Evolutionary conservation across 2,329 filamentous ascomycete genomes (phyloP), one percentile per base, ranked within the genome.

Genomic region (Bisporella sp.): DNA sequence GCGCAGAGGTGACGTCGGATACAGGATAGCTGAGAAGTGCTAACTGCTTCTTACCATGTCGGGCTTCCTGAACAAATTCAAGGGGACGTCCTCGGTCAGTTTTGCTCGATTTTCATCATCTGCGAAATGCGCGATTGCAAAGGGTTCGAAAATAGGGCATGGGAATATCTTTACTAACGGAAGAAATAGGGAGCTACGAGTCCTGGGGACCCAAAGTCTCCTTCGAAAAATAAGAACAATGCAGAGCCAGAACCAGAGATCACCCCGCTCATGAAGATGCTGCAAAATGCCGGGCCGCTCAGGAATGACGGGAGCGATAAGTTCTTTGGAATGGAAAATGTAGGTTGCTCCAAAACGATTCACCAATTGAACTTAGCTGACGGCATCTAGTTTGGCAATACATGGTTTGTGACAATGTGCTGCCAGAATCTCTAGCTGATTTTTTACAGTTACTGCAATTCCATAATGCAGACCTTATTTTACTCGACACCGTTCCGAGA

Each of bases 321-420:
- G 73, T 99, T 96, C 73, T 97, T 95, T 71, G 93, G 93, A 12
- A 85, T 97, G 68, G 93, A 99, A 71, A 99, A 99, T 72, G 92
- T 97, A 77, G 71, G 88, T 75, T 45, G 13, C 41, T 31, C 29
- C 35, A 42, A 43, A 46, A 35, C 30, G 42, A 45, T 29, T 43
- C 28, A 31, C 12, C 13, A 11, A 9, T 30, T 45, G 29, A 44
- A 21, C 21, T 21, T 21, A n/a, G 13, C 35, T 44, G 49, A 56
- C 59, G 65, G 53, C 53, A 62, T 43, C 37, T 69, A 96, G 90
- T 96, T 96, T 73, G 92, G 92, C 66, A 97, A 96, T 66, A 97
- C 92, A 67, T 97, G 92, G 91, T 96, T 85, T 50, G 53, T 45
- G 9, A 42, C 49, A 48, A 43, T n/a, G 11, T 39, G 31, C 30